These are phyloP conservation scores for Trichocomaceae sp. DNA, from an alignment of 2,329 filamentous ascomycete species.

Conservation along the genomic window DNA sequence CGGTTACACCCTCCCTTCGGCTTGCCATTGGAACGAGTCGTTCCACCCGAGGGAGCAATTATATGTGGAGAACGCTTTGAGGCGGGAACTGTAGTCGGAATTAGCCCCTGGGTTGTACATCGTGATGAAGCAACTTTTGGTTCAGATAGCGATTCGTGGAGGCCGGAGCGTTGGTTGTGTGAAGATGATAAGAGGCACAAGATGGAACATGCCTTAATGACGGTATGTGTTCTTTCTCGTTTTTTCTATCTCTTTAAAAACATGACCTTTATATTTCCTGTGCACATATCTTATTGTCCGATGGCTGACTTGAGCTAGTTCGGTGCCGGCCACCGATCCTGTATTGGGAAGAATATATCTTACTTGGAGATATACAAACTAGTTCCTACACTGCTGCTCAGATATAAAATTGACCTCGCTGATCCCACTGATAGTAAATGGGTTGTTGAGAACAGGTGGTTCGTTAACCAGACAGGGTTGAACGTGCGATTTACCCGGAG, in stretches of 20 bases:
- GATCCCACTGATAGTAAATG: neutral
- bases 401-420: neutral
- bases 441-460: neutral
- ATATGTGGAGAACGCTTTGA: neutral
- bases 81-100: constrained; percentile 20
- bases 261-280: too few species aligned
- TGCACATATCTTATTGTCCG: neutral
- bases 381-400: neutral
- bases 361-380: constrained; percentile 9
- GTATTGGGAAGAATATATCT: constrained; percentile 4
- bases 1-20: constrained; percentile 11
- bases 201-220: neutral
- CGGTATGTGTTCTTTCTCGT: neutral
- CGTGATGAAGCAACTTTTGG: constrained; percentile 20
- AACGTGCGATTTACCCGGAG: neutral
- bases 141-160: constrained; percentile 18
- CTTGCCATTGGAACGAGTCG: constrained; percentile 13
- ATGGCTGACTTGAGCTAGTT: neutral
- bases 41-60: constrained; percentile 6
- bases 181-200: neutral
- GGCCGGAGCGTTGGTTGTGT: constrained; percentile 21
- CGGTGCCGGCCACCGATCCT: constrained; percentile 1
- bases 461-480: neutral
- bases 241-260: too few species aligned
- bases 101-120: constrained; percentile 21